Evolutionary conservation across 1,139 yeast species (phyloP).

Genomic region (Wickerhamomyces sp.): DNA sequence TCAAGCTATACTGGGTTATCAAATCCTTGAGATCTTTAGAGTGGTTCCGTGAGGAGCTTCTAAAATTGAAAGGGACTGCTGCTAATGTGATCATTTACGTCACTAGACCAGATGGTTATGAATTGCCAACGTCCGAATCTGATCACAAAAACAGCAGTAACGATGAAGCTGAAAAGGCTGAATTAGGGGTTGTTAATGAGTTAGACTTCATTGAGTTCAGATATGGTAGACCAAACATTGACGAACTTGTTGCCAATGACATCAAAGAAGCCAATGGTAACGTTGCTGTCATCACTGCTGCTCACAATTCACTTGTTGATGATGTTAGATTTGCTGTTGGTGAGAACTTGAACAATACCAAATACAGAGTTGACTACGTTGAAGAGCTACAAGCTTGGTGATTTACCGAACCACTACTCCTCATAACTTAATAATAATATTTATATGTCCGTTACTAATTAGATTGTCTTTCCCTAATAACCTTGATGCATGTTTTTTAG

Average conservation of each 20-base stretch:
- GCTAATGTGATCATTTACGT: constrained; percentile 35
- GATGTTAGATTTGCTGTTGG: constrained; percentile 32
- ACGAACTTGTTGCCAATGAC: constrained; percentile 30
- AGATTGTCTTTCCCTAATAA: too few relatives aligned
- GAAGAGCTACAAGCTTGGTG: constrained; percentile 7
- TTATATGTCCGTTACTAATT: too few relatives aligned
- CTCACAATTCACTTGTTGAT: constrained; percentile 48
- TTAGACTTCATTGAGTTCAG: constrained; percentile 37
- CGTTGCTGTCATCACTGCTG: constrained; percentile 40
- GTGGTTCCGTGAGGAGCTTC: constrained; percentile 46
- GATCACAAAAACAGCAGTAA: constrained; percentile 13
- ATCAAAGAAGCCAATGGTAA: constrained; percentile 35
- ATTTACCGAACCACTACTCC: background rate
- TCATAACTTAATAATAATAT: too few relatives aligned
- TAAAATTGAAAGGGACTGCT: constrained; percentile 29
- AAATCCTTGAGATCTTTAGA: constrained; percentile 44
- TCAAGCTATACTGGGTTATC: constrained; percentile 45
- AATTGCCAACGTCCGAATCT: constrained; percentile 8
- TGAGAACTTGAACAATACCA: constrained; percentile 5
- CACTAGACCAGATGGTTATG: constrained; percentile 26
- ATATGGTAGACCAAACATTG: constrained; percentile 42
- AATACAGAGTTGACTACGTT: constrained; percentile 5
- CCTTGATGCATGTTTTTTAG: too few relatives aligned
- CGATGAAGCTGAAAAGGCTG: constrained; percentile 12
- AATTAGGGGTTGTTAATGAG: constrained; percentile 8